Percentiles rank a stretch among this genome's conserved stretches.
phyloP scores from a whole-genome alignment of 2,329 filamentous ascomycete genomes.

The Fusarium mundagurra region DNA sequence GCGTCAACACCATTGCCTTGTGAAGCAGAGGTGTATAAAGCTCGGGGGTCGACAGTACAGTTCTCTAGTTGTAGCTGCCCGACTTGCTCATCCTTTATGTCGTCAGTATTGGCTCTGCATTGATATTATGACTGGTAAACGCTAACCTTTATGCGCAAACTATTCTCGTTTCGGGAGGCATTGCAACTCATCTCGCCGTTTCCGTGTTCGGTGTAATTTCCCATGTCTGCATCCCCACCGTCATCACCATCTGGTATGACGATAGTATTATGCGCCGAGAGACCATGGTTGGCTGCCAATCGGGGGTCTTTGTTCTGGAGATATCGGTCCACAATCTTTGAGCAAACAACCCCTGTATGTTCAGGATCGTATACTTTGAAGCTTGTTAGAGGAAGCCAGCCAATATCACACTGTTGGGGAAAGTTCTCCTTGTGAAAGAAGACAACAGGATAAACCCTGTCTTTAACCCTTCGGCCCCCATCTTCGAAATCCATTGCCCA shows the following conservation, averaged over 20 bases:
- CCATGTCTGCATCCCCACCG: rapidly evolving
- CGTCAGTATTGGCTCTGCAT: background rate
- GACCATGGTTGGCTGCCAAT: rapidly evolving
- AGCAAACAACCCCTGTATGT: rapidly evolving
- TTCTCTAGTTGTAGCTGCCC: background rate
- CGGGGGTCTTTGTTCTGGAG: background rate
- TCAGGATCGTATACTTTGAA: background rate
- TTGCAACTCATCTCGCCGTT: too few relatives aligned
- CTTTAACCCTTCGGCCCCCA: rapidly evolving
- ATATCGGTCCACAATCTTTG: background rate
- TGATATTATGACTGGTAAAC: background rate
- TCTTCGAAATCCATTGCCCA: background rate
- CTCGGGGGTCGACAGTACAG: background rate
- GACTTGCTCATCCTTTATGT: background rate
- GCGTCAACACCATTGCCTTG: rapidly evolving
- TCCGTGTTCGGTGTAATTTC: too few relatives aligned
- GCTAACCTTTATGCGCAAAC: background rate
- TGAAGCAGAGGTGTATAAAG: rapidly evolving
- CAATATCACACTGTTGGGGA: rapidly evolving
- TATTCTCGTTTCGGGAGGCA: background rate
- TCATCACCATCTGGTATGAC: background rate
- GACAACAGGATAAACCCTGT: background rate
- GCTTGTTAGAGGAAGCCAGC: background rate
- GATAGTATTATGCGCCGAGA: rapidly evolving
- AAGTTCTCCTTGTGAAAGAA: background rate